These are phyloP conservation scores for Russula emetica DNA, from an alignment of 768 basidiomycete species.

Conservation along the genomic window DNA sequence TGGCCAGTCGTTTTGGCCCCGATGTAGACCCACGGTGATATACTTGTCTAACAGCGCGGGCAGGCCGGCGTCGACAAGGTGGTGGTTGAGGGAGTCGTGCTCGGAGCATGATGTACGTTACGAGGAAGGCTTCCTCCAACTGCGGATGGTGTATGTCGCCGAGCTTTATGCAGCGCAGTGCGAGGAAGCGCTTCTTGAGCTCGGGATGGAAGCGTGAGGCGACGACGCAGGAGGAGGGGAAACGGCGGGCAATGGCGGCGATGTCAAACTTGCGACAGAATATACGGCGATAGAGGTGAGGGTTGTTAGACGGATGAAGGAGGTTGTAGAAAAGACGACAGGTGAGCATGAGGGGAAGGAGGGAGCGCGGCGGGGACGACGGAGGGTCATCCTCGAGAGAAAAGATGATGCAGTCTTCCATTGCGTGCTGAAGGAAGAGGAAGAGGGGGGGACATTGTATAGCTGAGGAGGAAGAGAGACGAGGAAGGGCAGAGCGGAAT, in stretches of 20 bases:
- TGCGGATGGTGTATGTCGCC: constrained; percentile 12
- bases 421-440: constrained; percentile 49
- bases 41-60: constrained; percentile 18
- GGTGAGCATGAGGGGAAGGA: constrained; percentile 51
- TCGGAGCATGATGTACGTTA: constrained; percentile 26
- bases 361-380: constrained; percentile 51
- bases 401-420: constrained; percentile 72
- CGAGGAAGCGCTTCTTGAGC: constrained; percentile 21
- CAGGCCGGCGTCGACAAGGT: constrained; percentile 17
- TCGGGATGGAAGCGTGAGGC: constrained; percentile 44
- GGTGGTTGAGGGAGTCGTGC: constrained; percentile 22
- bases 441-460: constrained; percentile 11
- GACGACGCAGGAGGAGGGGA: constrained; percentile 41
- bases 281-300: constrained; percentile 64
- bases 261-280: constrained; percentile 67
- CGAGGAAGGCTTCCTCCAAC: constrained; percentile 14
- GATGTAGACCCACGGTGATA: constrained; percentile 12
- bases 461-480: constrained; percentile 5
- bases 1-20: constrained; percentile 21
- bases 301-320: constrained; percentile 52
- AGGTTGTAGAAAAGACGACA: constrained; percentile 47
- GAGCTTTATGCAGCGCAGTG: constrained; percentile 14
- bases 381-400: constrained; percentile 43
- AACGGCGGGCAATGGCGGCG: constrained; percentile 44
- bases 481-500: not conserved